Base-by-base conservation (phyloP, 106 monocot species). In the Apostasia ramifera region DNA sequence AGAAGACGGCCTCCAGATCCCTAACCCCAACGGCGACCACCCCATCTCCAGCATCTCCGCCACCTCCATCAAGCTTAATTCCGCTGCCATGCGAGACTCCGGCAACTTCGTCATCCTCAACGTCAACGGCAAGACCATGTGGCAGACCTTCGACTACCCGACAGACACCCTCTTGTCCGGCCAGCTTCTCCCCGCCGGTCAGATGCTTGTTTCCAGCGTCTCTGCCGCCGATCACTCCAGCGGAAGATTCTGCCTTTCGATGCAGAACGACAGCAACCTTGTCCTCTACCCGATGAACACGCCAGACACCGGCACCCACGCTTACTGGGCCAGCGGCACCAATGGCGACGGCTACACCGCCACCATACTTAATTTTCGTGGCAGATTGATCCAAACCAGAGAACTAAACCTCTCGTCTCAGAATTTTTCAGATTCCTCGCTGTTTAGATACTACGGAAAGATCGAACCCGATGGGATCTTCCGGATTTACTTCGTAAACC, bases 31-130 rank as follows among this genome's bases (percentile, higher is more conserved):
- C 7, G 57, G 57, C 26, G 38, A 57, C 7, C 43, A 40, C 2
- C 6, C 55, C 1, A 4, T 7, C 47, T 5, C 55, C 6, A 8
- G 10, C 9, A 1, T 7, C 6, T 40, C 40, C 46, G 5, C 4
- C 40, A 38, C n/a, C 47, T 0, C 3, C 1, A 0, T 2, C 1
- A 4, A 41, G n/a, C 70, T 57, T 3, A 2, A 8, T 12, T 44
- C 13, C 1, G 61, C 78, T 9, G 12, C 68, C 6, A 73, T 79
- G 68, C 45, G 14, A 6, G 61, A 79, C 13, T 59, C 72, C 39
- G 78, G 78, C 45, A 68, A 72, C 73, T 79, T 79, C 60, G 59
- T 79, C 47, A 8, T 79, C 55, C 68, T 61, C 13, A 38, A 67
- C 39, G 4, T 52, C 8, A 46, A 44, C 13, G 0, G 3, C 7